Conservation (phyloP, 345 rosid genomes). For the Lumnitzera racemosa region DNA sequence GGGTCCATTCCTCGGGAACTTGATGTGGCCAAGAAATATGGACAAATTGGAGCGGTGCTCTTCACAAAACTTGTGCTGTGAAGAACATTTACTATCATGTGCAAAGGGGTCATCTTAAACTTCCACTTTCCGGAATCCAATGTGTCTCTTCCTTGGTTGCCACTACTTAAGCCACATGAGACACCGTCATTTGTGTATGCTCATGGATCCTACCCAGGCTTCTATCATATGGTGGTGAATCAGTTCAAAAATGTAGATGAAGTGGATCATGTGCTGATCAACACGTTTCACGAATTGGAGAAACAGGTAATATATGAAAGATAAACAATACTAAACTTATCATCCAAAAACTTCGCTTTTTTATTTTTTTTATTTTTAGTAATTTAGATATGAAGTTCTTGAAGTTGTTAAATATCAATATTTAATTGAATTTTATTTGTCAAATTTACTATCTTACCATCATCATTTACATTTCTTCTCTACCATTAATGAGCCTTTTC, state of each 20-base stretch:
- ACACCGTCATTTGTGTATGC: conserved; percentile 20
- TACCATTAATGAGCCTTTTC: too few relatives aligned
- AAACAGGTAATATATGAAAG: conserved; percentile 16
- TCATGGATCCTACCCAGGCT: conserved; percentile 18
- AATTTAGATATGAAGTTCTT: too few relatives aligned
- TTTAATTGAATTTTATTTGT: too few relatives aligned
- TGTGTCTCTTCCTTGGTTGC: conserved; percentile 24
- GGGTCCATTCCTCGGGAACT: conserved; percentile 28
- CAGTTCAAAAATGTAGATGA: conserved; percentile 25
- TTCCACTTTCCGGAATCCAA: conserved; percentile 13
- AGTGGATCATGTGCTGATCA: conserved; percentile 24
- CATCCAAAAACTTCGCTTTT: too few relatives aligned
- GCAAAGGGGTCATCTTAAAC: conserved; percentile 14
- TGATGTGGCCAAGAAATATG: conserved; percentile 29
- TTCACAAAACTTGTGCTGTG: conserved; percentile 34
- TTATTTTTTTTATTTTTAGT: too few relatives aligned
- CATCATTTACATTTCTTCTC: too few relatives aligned
- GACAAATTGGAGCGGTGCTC: conserved; percentile 19
- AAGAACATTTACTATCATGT: conserved; percentile 19
- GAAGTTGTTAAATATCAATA: too few relatives aligned
- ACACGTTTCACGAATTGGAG: conserved; percentile 24
- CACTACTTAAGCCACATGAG: conserved; percentile 18
- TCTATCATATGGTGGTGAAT: conserved; percentile 5
- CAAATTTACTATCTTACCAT: too few relatives aligned
- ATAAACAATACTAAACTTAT: background rate